These are phyloP conservation scores for Pythium apleroticum DNA, from an alignment of 352 stramenopile species.

Conservation along the genomic window DNA sequence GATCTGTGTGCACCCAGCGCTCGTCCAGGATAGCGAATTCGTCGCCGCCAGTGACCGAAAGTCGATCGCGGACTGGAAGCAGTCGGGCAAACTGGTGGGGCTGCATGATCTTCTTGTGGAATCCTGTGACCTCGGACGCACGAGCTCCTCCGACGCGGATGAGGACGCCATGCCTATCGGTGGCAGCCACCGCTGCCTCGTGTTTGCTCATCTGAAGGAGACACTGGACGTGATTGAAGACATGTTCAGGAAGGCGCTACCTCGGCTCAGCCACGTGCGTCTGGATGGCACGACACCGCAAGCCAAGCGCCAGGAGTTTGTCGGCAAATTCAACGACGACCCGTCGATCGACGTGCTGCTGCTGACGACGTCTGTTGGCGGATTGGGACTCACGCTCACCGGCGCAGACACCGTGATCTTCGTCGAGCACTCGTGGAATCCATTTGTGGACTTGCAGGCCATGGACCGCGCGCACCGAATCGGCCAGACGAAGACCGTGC, in stretches of 20 bases:
- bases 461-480: slow-evolving; percentile 88
- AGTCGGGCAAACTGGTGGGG: slow-evolving; percentile 91
- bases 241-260: slow-evolving; percentile 76
- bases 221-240: slow-evolving; percentile 94
- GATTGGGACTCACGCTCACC: slow-evolving; percentile 96
- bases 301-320: slow-evolving; percentile 72
- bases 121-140: slow-evolving; percentile 49
- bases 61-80: slow-evolving; percentile 50
- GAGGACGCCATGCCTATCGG: slow-evolving; percentile 25
- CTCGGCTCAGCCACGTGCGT: slow-evolving; percentile 77
- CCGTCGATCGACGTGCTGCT: slow-evolving; percentile 92
- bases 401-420: slow-evolving; percentile 97
- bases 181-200: slow-evolving; percentile 90
- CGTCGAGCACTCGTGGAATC: slow-evolving; percentile 98
- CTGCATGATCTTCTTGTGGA: slow-evolving; percentile 79
- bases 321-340: slow-evolving; percentile 93
- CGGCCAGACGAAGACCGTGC: slow-evolving; percentile 66
- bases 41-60: slow-evolving; percentile 30
- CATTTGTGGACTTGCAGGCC: slow-evolving; percentile 94
- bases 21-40: slow-evolving; percentile 52
- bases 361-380: slow-evolving; percentile 94
- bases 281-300: slow-evolving; percentile 91
- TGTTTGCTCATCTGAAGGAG: slow-evolving; percentile 94
- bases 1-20: slow-evolving; percentile 94
- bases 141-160: slow-evolving; percentile 4